Evolutionary conservation across 768 basidiomycete genomes (phyloP).

Genomic region (Termitomyces titanicus): DNA sequence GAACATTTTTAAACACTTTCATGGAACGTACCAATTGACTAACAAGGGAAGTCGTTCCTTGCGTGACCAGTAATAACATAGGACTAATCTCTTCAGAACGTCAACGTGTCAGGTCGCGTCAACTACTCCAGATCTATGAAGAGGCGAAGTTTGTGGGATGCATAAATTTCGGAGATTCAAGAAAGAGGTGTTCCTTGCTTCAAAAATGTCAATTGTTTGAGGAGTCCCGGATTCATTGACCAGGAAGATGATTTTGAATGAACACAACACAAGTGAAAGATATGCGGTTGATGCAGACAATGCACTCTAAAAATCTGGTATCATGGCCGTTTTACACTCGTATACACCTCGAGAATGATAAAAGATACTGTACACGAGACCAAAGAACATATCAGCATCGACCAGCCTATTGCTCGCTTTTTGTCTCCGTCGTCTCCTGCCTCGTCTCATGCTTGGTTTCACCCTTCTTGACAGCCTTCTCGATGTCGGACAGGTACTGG

Average conservation of each 20-base stretch:
- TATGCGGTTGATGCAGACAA: no score
- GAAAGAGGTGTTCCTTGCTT: neutral
- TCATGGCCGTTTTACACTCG: conserved; percentile 3
- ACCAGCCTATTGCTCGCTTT: conserved; percentile 5
- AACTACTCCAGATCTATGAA: neutral
- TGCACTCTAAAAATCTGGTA: conserved; percentile 3
- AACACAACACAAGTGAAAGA: no score
- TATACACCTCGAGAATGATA: neutral
- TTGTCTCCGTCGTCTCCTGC: neutral
- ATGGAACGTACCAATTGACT: no score
- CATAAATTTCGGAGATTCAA: neutral
- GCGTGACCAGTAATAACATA: neutral
- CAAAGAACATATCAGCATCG: neutral
- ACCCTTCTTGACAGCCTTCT: conserved; percentile 13
- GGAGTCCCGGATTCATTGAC: neutral
- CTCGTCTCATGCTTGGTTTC: neutral
- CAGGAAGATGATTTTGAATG: neutral
- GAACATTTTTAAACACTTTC: no score
- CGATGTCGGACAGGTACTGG: conserved; percentile 18
- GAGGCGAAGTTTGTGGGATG: neutral
- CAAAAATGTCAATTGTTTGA: neutral
- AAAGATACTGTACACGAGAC: conserved; percentile 3
- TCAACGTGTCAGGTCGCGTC: neutral
- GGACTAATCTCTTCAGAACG: neutral
- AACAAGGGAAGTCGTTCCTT: neutral